phyloP scores from a whole-genome alignment of 495 filamentous ascomycete genomes.

The Letharia columbiana region DNA sequence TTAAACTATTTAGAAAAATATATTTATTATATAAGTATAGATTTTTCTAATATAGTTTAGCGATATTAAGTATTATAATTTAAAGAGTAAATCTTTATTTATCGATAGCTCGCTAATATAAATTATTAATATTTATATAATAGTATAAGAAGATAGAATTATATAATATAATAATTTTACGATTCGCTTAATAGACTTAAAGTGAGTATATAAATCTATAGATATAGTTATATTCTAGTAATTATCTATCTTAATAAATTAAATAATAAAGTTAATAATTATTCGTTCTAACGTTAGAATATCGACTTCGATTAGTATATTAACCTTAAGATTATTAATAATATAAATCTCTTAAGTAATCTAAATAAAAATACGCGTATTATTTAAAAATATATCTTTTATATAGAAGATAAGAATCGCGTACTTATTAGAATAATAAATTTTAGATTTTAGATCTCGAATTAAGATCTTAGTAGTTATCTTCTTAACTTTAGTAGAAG shows the following conservation, averaged over 20 bases:
- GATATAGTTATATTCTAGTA: background rate
- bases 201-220: background rate
- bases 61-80: background rate
- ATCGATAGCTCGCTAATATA: background rate
- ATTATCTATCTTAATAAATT: background rate
- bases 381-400: background rate
- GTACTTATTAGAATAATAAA: background rate
- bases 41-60: no score
- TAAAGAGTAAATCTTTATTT: conserved; percentile 4
- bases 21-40: no score
- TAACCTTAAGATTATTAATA: background rate
- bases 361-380: background rate
- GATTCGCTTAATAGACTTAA: background rate
- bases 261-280: background rate
- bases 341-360: background rate
- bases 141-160: background rate
- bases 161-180: background rate
- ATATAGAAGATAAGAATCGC: background rate
- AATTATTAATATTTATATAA: background rate
- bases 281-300: background rate
- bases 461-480: background rate
- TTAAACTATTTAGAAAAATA: no score
- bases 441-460: background rate
- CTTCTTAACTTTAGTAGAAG: background rate
- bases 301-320: conserved; percentile 3